Evolutionary conservation across 352 stramenopile species (phyloP).

Genomic region (Phytopythium vexans): DNA sequence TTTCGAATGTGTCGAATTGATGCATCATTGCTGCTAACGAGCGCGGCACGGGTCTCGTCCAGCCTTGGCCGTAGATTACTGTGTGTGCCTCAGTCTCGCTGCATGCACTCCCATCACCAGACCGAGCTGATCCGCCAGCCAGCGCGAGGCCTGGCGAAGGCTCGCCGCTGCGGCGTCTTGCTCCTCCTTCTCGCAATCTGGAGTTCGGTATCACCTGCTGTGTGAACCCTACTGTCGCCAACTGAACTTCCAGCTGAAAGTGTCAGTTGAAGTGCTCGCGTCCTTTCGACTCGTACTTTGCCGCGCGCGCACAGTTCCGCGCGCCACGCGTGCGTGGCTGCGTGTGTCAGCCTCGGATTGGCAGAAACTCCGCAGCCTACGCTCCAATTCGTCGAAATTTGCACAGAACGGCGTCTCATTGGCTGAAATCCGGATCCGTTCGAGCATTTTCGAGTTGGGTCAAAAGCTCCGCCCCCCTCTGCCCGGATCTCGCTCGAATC

Average conservation of each 20-base stretch:
- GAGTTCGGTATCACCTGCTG: not conserved
- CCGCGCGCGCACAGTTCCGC: not conserved
- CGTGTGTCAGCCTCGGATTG: constrained; percentile 35
- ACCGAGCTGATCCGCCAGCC: no score
- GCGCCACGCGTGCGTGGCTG: not conserved
- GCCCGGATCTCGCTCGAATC: not conserved
- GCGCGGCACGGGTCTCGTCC: no score
- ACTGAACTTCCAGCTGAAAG: not conserved
- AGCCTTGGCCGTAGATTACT: no score
- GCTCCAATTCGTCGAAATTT: not conserved
- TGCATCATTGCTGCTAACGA: no score
- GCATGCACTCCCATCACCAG: no score
- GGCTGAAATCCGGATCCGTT: not conserved
- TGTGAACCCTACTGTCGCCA: not conserved
- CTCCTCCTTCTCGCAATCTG: no score
- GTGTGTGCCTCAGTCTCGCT: no score
- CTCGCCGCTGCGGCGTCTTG: no score
- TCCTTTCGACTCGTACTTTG: not conserved
- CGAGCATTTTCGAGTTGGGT: constrained; percentile 4
- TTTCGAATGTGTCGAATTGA: no score
- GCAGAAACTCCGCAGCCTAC: constrained; percentile 5
- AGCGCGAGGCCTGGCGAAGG: no score
- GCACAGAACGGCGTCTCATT: constrained; percentile 1
- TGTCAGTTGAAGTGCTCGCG: no score
- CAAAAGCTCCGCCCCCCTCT: constrained; percentile 6